A percentile compares a stretch with the other conserved stretches of the same genome.
These are phyloP conservation scores for Rhododendron kiyosumense DNA, from an alignment of 148 eudicot genomes.

Conservation along the genomic window DNA sequence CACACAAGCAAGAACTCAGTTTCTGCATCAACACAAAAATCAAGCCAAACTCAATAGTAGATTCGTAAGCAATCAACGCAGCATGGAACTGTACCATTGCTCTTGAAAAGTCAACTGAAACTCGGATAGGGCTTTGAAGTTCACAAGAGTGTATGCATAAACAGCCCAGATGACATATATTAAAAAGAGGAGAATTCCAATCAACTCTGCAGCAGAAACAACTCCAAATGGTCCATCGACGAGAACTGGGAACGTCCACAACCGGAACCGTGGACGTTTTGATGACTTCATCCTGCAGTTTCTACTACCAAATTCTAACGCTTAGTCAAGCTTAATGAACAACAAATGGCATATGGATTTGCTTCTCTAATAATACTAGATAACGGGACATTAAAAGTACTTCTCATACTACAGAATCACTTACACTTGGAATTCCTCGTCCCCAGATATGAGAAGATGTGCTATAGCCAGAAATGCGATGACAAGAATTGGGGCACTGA, in stretches of 20 bases:
- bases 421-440: constrained; percentile 61
- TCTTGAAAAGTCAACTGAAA: constrained; percentile 23
- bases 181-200: constrained; percentile 52
- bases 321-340: background rate
- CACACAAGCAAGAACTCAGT: background rate
- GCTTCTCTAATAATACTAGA: background rate
- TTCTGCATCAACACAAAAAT: background rate
- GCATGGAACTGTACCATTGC: constrained; percentile 26
- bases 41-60: background rate
- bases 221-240: constrained; percentile 91
- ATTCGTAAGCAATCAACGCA: background rate
- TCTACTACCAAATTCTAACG: background rate
- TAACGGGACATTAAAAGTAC: background rate
- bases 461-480: constrained; percentile 58
- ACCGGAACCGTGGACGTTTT: constrained; percentile 45
- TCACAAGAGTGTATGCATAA: constrained; percentile 26
- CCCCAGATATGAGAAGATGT: constrained; percentile 45
- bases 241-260: constrained; percentile 86
- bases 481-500: constrained; percentile 57
- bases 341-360: background rate
- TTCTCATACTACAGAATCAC: constrained; percentile 11
- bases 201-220: constrained; percentile 72
- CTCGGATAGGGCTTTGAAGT: constrained; percentile 23
- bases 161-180: constrained; percentile 56
- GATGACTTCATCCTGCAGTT: constrained; percentile 42